Conservation (phyloP, 345 rosid species). For the Zanthoxylum bungeanum region DNA sequence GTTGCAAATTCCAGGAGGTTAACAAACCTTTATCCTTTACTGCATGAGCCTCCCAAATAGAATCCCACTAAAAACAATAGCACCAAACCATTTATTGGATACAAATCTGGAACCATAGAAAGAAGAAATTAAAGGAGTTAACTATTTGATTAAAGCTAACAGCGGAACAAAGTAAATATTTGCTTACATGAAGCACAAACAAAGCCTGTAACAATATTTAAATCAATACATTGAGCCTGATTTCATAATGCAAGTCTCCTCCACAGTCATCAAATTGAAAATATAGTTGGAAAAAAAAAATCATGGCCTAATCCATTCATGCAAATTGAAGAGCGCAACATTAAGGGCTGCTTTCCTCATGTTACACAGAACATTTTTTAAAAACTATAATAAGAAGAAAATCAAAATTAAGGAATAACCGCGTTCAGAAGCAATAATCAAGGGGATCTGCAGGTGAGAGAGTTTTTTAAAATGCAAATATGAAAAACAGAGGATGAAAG, state of each 20-base stretch:
- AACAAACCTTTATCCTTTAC: slow-evolving; percentile 9
- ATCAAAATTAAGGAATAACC: neutral
- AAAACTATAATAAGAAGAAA: too few relatives aligned
- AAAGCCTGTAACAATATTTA: neutral
- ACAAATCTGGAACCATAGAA: slow-evolving; percentile 56
- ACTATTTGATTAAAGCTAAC: neutral
- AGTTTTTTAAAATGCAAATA: neutral
- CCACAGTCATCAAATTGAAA: neutral
- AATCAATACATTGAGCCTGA: neutral
- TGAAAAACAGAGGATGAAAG: neutral
- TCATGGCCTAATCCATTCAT: neutral
- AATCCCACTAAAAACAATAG: slow-evolving; percentile 65
- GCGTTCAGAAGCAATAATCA: neutral
- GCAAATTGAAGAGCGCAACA: neutral
- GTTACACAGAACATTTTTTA: neutral
- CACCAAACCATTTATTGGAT: slow-evolving; percentile 95
- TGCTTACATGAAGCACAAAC: neutral
- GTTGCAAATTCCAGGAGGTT: neutral
- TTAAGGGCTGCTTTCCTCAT: neutral
- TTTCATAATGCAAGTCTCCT: neutral
- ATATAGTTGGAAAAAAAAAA: neutral
- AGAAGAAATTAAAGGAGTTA: neutral
- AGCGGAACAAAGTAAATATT: neutral
- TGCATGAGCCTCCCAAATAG: slow-evolving; percentile 57
- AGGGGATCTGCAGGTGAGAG: neutral